A percentile compares a stretch with the other conserved stretches of the same genome.
These are phyloP conservation scores for Atalantia buxifolia DNA, from an alignment of 345 rosid genomes.

Conservation along the genomic window DNA sequence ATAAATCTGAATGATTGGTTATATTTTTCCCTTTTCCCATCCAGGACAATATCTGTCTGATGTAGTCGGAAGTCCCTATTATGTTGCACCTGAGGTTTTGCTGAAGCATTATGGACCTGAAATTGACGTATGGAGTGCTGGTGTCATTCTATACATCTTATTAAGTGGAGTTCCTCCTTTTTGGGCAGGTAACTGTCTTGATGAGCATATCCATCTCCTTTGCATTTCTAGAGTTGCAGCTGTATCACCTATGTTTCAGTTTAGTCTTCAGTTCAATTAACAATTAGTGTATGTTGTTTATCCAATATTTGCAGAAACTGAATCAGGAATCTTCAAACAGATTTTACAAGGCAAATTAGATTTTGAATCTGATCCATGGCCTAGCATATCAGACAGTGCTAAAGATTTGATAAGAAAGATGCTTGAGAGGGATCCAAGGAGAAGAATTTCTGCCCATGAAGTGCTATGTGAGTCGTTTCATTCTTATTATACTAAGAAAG, in stretches of 20 bases:
- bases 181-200: slow-evolving; percentile 67
- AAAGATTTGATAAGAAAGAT: slow-evolving; percentile 79
- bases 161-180: slow-evolving; percentile 95
- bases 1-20: neutral
- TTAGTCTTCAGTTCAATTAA: neutral
- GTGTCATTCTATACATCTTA: slow-evolving; percentile 93
- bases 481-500: neutral
- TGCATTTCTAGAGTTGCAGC: neutral
- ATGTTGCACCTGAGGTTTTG: slow-evolving; percentile 97
- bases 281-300: neutral
- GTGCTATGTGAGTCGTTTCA: slow-evolving; percentile 64
- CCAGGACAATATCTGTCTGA: slow-evolving; percentile 76
- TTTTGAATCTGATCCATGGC: slow-evolving; percentile 94
- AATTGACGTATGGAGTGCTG: slow-evolving; percentile 94
- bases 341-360: slow-evolving; percentile 84
- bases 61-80: slow-evolving; percentile 98
- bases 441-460: slow-evolving; percentile 84
- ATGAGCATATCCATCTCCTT: neutral
- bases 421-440: slow-evolving; percentile 88
- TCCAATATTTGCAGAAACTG: slow-evolving; percentile 58
- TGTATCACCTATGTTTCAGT: neutral
- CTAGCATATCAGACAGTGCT: slow-evolving; percentile 81
- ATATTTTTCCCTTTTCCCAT: slow-evolving; percentile 14
- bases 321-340: slow-evolving; percentile 94
- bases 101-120: slow-evolving; percentile 87